Percentiles rank a stretch among this genome's conserved stretches.
Evolutionary conservation across 805 yeast genomes (phyloP).

Genomic region (Clavispora santaluciae): DNA sequence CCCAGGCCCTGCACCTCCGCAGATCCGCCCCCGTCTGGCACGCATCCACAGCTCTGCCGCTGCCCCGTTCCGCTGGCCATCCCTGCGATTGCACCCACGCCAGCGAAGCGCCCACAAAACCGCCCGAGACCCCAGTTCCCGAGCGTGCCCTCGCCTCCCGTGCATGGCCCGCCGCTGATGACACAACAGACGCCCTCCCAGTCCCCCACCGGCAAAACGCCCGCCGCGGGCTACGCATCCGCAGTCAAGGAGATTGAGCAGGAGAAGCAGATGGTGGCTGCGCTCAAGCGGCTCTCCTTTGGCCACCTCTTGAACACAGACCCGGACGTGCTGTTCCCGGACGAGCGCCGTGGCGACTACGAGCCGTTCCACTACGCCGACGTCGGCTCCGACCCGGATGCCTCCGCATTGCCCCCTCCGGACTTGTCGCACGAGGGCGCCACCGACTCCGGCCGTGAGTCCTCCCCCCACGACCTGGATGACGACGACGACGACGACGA

Average conservation of each 20-base stretch:
- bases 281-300: conserved; percentile 67
- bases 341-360: conserved; percentile 2
- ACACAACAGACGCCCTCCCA: background rate
- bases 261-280: conserved; percentile 68
- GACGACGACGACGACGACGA: conserved; percentile 11
- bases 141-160: background rate
- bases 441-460: background rate
- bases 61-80: no score
- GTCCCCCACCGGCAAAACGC: background rate
- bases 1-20: background rate
- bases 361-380: conserved; percentile 3
- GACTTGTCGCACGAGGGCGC: conserved; percentile 1
- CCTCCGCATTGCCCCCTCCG: background rate
- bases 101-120: no score
- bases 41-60: background rate
- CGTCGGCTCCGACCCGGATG: conserved; percentile 1
- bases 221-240: conserved; percentile 25
- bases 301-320: conserved; percentile 59
- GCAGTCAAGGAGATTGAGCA: conserved; percentile 77
- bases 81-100: no score
- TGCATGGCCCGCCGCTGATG: background rate
- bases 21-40: no score
- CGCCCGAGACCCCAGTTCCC: no score
- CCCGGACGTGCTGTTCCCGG: conserved; percentile 61
- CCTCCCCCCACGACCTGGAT: background rate